Base-by-base conservation (phyloP, 140 eudicot species). In the Eryngium alpinum region DNA sequence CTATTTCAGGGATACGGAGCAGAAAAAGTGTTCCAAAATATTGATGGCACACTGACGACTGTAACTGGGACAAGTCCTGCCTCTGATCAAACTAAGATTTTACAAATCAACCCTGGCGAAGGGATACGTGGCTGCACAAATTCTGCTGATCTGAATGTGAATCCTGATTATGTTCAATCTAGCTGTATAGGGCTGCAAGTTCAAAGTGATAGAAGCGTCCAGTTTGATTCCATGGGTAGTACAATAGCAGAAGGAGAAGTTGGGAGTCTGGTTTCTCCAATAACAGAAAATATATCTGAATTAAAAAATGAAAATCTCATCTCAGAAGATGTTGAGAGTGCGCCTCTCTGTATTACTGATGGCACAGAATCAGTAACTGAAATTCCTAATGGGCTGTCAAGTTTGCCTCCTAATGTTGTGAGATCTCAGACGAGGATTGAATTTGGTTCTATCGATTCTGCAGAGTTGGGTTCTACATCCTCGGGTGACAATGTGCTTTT, bases 281-380 rank as follows among this genome's bases (percentile, higher is more conserved):
- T 81, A 51, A 60, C 88, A 29, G 90, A 78, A 62, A 83, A 79
- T 69, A 59, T 28, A 49, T 44, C 72, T 85, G 83, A 81, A 79
- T n/a, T 65, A 72, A 86, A 46, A 77, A 65, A 82, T 77, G 83
- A 81, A 85, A 85, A 17, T 81, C 59, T 9, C 46, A 80, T 79
- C 86, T 75, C 72, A 33, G 66, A 52, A 79, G 52, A 50, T 56
- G 28, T 27, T 1, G 75, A 72, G 62, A 49, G 14, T 79, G 75
- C 13, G 38, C 66, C 74, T 77, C 22, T 79, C 77, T 69, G 52
- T 72, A 76, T 29, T 66, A 72, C 87, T 73, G 76, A 82, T 44
- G 80, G 46, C 67, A 63, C 74, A 78, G 76, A 83, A 87, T 70
- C 79, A 49, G 87, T 83, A 82, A 67, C 13, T 24, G 85, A 60